phyloP scores from a whole-genome alignment of 176 grass and related monocot genomes.

The Triticum dicoccoides region DNA sequence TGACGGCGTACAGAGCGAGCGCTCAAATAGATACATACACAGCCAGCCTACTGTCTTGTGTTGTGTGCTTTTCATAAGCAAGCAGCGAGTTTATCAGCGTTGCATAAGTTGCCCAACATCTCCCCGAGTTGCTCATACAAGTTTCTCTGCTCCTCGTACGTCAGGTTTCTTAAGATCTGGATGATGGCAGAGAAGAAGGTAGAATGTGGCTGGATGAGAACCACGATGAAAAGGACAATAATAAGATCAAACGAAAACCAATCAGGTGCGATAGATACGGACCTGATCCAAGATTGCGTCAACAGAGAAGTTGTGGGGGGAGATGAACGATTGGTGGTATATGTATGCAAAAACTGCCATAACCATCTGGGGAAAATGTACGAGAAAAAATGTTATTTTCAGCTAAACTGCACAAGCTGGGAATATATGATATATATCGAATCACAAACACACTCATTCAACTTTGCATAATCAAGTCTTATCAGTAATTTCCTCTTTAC shows the following conservation, averaged over 20 bases:
- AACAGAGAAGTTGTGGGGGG: conserved; percentile 76
- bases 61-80: neutral
- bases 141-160: conserved; percentile 73
- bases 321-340: conserved; percentile 97
- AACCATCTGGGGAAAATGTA: conserved; percentile 75
- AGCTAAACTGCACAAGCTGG: neutral
- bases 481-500: neutral
- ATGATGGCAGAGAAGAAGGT: too few species aligned
- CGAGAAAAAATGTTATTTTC: neutral
- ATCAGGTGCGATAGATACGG: neutral
- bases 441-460: neutral
- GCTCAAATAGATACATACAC: conserved; percentile 12
- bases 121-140: conserved; percentile 76
- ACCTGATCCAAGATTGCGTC: conserved; percentile 92
- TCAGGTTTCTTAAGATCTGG: conserved; percentile 77
- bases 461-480: neutral
- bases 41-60: neutral
- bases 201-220: neutral
- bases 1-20: neutral
- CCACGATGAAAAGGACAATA: neutral
- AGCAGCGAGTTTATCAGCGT: conserved; percentile 33
- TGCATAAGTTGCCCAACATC: conserved; percentile 56
- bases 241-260: neutral
- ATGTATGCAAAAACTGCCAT: conserved; percentile 99
- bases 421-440: neutral